Evolutionary conservation across 306 rosid genomes (phyloP), one percentile per base, ranked within the genome.

Genomic region (Astragalus glycyphyllos): DNA sequence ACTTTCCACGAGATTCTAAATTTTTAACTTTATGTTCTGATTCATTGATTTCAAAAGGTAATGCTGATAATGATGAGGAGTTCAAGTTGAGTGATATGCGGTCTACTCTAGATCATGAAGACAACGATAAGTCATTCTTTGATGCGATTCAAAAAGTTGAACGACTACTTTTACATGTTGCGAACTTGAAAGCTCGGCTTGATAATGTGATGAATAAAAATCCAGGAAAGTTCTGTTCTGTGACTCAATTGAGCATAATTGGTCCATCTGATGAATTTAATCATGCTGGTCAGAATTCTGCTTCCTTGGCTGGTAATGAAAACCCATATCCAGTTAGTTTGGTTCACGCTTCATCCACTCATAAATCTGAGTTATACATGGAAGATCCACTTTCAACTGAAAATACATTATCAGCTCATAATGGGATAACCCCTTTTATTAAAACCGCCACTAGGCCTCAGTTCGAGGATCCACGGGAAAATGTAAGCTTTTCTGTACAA

Each of bases 191-290:
- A 82, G 34, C 80, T 58, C 89, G 86, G 75, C 58, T 86, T 66
- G 88, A 87, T 71, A 83, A 78, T 49, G 85, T 94, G 48, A 64
- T 84, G 65, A 65, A 61, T 61, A 92, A 87, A 73, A 87, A 84
- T 72, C 85, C 85, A 11, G 84, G 75, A 13, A 87, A 87, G 58
- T 73, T 84, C 60, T 69, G 80, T 68, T 81, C 88, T 35, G 72
- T 77, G 40, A 78, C 82, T 71, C 69, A 65, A 53, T 77, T 68
- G 67, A 73, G 81, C 76, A 45, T 47, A 71, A 67, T 40, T 64
- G 77, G 61, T 46, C 71, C 88, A 40, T 71, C 74, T 51, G 78
- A 82, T 50, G 82, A 74, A 71, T 35, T 65, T 65, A 55, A 31
- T 58, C 72, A 58, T 16, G 78, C 63, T 74, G 82, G 80, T 54